Conservation (phyloP, 169 alveolate species). For the Eimeria necatrix region DNA sequence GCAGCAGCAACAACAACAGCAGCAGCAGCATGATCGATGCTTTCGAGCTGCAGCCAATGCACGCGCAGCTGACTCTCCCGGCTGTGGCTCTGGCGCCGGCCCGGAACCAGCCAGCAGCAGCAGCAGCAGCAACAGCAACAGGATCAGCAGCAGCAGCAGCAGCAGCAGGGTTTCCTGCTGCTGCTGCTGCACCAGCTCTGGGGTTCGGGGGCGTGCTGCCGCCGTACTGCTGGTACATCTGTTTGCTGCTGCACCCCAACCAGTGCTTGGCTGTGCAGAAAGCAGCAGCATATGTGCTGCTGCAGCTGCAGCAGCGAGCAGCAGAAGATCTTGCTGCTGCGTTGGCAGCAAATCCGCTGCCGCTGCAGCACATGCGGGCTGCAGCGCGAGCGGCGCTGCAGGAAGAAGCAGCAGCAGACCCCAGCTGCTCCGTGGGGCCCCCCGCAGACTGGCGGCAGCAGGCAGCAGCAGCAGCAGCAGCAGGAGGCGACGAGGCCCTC, state of each 20-base stretch:
- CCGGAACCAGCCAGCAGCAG: background rate
- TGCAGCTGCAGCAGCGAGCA: conserved; percentile 80
- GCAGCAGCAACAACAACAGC: background rate
- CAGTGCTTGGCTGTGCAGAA: conserved; percentile 36
- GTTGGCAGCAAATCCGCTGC: conserved; percentile 68
- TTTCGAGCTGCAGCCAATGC: conserved; percentile 68
- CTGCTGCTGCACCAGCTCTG: conserved; percentile 40
- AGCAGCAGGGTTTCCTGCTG: conserved; percentile 3
- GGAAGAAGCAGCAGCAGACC: conserved; percentile 49
- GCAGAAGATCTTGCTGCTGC: conserved; percentile 55
- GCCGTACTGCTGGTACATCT: conserved; percentile 29
- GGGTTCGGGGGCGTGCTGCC: conserved; percentile 15
- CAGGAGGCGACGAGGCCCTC: conserved; percentile 57
- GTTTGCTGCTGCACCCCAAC: conserved; percentile 42
- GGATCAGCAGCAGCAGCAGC: conserved; percentile 11
- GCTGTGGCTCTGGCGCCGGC: conserved; percentile 14
- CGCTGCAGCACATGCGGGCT: conserved; percentile 55
- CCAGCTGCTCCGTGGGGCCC: background rate
- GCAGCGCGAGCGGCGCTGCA: conserved; percentile 38
- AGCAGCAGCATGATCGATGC: conserved; percentile 51
- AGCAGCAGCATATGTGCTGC: conserved; percentile 75
- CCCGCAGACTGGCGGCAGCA: conserved; percentile 42
- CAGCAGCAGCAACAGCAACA: conserved; percentile 53
- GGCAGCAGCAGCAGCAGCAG: conserved; percentile 74
- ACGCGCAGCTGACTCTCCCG: conserved; percentile 57